A percentile compares a stretch with the other conserved stretches of the same genome.
These are phyloP conservation scores for Epichloe coenophiala DNA, from an alignment of 2,329 filamentous ascomycete genomes.

Conservation along the genomic window DNA sequence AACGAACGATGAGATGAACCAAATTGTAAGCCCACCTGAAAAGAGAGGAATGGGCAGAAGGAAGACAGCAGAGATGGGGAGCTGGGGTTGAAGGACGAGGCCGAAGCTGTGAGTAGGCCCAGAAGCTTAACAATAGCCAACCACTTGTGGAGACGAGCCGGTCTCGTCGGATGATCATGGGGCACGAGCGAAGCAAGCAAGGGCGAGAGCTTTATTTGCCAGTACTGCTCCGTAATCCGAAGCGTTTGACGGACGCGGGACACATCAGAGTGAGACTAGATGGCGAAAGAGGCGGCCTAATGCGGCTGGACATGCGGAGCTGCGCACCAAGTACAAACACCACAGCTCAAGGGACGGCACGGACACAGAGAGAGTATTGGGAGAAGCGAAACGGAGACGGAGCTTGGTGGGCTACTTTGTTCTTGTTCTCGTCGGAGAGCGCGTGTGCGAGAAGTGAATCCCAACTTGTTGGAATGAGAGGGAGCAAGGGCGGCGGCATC, in stretches of 20 bases:
- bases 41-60: not conserved
- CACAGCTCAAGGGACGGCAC: slow-evolving; percentile 4
- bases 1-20: not conserved
- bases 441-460: not conserved
- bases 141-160: slow-evolving; percentile 3
- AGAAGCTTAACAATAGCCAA: slow-evolving; percentile 2
- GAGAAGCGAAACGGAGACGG: too few relatives aligned
- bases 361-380: not conserved
- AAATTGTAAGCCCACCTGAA: not conserved
- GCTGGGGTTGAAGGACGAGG: not conserved
- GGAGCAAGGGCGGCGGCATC: not conserved
- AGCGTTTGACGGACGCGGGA: not conserved
- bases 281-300: not conserved
- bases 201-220: not conserved
- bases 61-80: not conserved
- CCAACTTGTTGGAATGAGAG: not conserved
- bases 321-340: slow-evolving; percentile 3
- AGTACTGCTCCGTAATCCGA: not conserved
- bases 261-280: not conserved
- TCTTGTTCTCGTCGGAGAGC: too few relatives aligned
- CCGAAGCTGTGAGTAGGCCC: not conserved
- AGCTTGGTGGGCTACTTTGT: too few relatives aligned
- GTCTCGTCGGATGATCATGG: slow-evolving; percentile 5
- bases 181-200: not conserved
- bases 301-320: slow-evolving; percentile 1